Evolutionary conservation across 1,139 yeast genomes (phyloP).

Genomic region (Sugiyamaella castrensis): DNA sequence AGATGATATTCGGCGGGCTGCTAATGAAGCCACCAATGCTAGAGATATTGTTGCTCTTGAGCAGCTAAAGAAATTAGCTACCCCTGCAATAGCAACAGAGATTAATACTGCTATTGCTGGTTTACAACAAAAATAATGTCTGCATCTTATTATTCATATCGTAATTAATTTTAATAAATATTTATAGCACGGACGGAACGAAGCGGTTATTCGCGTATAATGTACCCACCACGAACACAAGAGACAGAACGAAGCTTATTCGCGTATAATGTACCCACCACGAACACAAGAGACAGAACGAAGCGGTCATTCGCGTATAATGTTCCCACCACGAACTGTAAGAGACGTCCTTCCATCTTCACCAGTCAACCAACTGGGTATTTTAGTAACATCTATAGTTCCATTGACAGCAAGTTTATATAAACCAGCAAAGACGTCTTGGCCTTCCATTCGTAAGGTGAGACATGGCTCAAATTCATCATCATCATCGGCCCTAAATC

Average conservation of each 20-base stretch:
- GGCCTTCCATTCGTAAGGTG: slow-evolving; percentile 56
- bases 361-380: slow-evolving; percentile 82
- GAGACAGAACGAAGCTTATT: slow-evolving; percentile 33
- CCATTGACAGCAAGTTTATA: slow-evolving; percentile 64
- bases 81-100: slow-evolving; percentile 34
- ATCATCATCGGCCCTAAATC: slow-evolving; percentile 4
- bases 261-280: slow-evolving; percentile 29
- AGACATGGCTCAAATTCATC: slow-evolving; percentile 36
- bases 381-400: slow-evolving; percentile 48
- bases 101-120: slow-evolving; percentile 25
- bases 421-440: slow-evolving; percentile 78
- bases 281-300: slow-evolving; percentile 40
- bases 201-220: not conserved
- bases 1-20: slow-evolving; percentile 55
- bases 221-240: slow-evolving; percentile 37
- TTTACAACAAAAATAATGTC: slow-evolving; percentile 4
- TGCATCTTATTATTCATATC: not conserved
- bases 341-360: slow-evolving; percentile 60
- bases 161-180: not conserved
- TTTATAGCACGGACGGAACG: too few species aligned
- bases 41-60: slow-evolving; percentile 50
- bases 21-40: slow-evolving; percentile 55
- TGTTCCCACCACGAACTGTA: slow-evolving; percentile 30
- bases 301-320: not conserved
- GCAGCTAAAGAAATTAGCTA: slow-evolving; percentile 37